Conservation (phyloP, 306 rosid species). For the Acacia confusa region DNA sequence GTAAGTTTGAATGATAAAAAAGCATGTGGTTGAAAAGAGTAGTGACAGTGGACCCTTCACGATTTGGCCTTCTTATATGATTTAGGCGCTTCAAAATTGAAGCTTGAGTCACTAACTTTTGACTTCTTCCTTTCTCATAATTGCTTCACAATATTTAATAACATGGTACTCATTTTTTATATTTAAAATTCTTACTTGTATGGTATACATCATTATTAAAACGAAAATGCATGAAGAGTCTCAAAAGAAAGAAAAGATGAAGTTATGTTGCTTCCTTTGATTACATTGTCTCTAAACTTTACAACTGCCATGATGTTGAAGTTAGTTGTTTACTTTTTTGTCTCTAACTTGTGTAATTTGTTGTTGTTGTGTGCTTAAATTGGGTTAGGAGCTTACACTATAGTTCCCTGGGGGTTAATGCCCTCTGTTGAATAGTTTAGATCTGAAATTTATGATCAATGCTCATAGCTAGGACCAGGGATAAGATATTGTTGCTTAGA, state of each 20-base stretch:
- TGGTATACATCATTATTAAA: neutral
- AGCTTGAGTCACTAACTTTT: neutral
- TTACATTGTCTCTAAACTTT: neutral
- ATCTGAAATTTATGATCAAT: slow-evolving; percentile 9
- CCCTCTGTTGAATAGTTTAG: slow-evolving; percentile 12
- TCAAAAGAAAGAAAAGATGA: neutral
- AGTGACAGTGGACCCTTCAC: neutral
- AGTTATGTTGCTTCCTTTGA: slow-evolving; percentile 1
- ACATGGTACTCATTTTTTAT: neutral
- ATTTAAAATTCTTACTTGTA: neutral
- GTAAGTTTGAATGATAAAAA: slow-evolving; percentile 11
- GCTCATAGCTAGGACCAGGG: neutral
- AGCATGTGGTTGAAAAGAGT: neutral
- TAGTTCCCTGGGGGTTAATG: neutral
- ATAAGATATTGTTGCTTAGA: neutral
- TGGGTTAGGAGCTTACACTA: slow-evolving; percentile 9
- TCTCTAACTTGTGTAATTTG: neutral
- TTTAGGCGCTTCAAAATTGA: neutral
- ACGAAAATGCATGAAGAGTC: neutral
- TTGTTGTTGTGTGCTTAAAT: slow-evolving; percentile 1
- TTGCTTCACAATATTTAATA: neutral
- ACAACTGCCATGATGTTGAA: slow-evolving; percentile 3
- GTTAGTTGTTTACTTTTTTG: neutral
- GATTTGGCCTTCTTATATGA: neutral
- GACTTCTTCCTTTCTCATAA: neutral